A percentile compares a stretch with the other conserved stretches of the same genome.
phyloP scores from a whole-genome alignment of 441 rosid genomes.

The Erodium texanum region DNA sequence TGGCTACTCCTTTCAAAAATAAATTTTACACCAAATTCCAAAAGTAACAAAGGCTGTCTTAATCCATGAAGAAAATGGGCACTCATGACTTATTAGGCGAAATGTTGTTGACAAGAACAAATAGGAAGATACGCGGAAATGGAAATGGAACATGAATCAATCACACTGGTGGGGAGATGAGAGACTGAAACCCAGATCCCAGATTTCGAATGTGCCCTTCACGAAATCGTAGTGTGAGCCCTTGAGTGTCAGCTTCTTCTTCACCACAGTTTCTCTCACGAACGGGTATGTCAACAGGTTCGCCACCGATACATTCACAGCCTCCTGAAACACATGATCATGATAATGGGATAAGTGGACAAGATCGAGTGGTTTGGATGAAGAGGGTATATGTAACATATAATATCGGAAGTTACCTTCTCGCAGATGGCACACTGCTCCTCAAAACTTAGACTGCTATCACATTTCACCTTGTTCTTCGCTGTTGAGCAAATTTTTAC shows the following conservation, averaged over 20 bases:
- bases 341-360: too few relatives aligned
- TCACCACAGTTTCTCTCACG: slow-evolving; percentile 61
- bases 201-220: slow-evolving; percentile 60
- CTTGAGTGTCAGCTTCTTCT: slow-evolving; percentile 50
- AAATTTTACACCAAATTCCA: not conserved
- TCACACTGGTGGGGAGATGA: slow-evolving; percentile 38
- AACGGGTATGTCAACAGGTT: slow-evolving; percentile 75
- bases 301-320: slow-evolving; percentile 76
- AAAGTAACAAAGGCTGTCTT: not conserved
- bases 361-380: too few relatives aligned
- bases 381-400: too few relatives aligned
- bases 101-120: not conserved
- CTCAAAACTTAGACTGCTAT: slow-evolving; percentile 26
- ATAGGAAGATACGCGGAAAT: not conserved
- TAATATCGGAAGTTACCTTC: slow-evolving; percentile 43
- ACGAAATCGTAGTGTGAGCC: slow-evolving; percentile 78
- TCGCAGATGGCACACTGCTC: slow-evolving; percentile 61
- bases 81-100: not conserved
- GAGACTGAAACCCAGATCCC: slow-evolving; percentile 52
- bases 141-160: slow-evolving; percentile 20
- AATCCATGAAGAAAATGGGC: not conserved
- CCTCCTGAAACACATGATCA: slow-evolving; percentile 49
- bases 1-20: too few relatives aligned
- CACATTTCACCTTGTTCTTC: slow-evolving; percentile 63
- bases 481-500: slow-evolving; percentile 76